Conservation (phyloP, 306 rosid species). For the Nissolia schottii region DNA sequence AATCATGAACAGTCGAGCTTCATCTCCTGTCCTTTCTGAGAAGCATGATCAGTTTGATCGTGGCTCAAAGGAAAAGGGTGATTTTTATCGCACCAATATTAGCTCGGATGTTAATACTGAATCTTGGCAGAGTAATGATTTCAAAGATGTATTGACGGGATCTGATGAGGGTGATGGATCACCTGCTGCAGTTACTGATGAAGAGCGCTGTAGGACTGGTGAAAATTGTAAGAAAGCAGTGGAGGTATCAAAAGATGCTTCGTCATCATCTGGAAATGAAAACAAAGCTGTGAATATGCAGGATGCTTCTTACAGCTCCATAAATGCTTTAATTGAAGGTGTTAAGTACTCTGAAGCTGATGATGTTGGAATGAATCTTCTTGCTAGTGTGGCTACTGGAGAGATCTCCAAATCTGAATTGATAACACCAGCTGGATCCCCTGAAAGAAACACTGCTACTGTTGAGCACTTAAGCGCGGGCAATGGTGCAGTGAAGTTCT, state of each 20-base stretch:
- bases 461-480: constrained; percentile 45
- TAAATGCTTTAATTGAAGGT: constrained; percentile 78
- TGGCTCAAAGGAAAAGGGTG: constrained; percentile 41
- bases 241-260: constrained; percentile 45
- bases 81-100: constrained; percentile 36
- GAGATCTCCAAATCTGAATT: constrained; percentile 60
- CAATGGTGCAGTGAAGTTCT: constrained; percentile 37
- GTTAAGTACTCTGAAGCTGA: constrained; percentile 76
- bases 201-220: constrained; percentile 39
- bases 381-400: constrained; percentile 92
- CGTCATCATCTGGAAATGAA: constrained; percentile 45
- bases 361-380: constrained; percentile 84
- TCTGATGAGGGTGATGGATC: constrained; percentile 56
- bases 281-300: constrained; percentile 43
- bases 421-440: constrained; percentile 56
- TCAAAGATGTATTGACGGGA: constrained; percentile 48
- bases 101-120: constrained; percentile 45
- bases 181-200: constrained; percentile 38
- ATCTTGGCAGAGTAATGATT: constrained; percentile 48
- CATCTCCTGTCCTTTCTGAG: constrained; percentile 53
- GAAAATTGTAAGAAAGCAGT: constrained; percentile 38
- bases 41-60: constrained; percentile 56
- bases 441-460: constrained; percentile 36
- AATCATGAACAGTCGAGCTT: constrained; percentile 44
- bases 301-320: constrained; percentile 71